These are phyloP conservation scores for Colletotrichum noveboracense DNA, from an alignment of 2,329 filamentous ascomycete genomes.

Conservation along the genomic window DNA sequence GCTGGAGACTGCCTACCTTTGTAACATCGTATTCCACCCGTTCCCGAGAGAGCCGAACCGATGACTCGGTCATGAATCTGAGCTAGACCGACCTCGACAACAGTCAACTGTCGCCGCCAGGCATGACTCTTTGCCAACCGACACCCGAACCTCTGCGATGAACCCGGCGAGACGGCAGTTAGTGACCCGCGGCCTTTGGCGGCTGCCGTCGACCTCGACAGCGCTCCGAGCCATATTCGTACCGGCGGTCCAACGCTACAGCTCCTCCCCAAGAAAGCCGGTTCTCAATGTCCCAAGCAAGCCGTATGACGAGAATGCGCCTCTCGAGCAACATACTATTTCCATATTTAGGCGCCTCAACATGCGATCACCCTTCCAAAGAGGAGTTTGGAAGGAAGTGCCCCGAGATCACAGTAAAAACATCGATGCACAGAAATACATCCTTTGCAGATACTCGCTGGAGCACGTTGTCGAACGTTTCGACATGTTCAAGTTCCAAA, in stretches of 20 bases:
- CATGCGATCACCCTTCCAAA: background rate
- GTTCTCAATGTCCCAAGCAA: background rate
- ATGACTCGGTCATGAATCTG: background rate
- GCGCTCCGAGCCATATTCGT: background rate
- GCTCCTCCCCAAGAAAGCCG: background rate
- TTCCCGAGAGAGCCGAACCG: background rate
- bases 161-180: background rate
- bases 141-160: background rate
- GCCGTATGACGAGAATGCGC: background rate
- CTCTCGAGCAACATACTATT: background rate
- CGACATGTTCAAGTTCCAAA: background rate
- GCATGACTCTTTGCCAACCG: background rate
- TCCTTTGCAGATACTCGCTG: background rate
- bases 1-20: background rate
- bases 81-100: background rate
- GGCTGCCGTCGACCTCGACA: background rate
- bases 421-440: background rate
- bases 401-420: background rate
- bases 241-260: background rate
- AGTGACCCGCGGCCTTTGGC: background rate
- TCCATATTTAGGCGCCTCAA: background rate
- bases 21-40: background rate
- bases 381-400: background rate
- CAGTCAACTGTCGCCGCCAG: background rate
- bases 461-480: background rate